Conservation (phyloP, 352 stramenopile species). For the Pythium myriotylum region DNA sequence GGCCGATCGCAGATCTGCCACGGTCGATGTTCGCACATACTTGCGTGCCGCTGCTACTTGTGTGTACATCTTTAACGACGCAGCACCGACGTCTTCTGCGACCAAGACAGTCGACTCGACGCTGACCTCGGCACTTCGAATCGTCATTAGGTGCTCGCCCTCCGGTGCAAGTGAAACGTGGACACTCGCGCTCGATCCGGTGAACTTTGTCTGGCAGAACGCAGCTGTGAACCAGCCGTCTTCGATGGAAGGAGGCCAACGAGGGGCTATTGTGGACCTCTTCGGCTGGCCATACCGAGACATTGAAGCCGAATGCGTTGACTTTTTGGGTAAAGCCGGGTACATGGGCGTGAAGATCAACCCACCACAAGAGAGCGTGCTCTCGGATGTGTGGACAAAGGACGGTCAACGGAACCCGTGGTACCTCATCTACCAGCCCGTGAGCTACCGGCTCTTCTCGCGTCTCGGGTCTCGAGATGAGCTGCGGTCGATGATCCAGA, state of each 20-base stretch:
- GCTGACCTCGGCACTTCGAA: constrained; percentile 36
- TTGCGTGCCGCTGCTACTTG: constrained; percentile 34
- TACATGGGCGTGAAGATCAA: constrained; percentile 79
- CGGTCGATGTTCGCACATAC: constrained; percentile 40
- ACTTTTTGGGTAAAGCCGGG: constrained; percentile 63
- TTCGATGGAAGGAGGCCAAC: constrained; percentile 48
- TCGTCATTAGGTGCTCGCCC: constrained; percentile 34
- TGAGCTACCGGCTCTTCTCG: constrained; percentile 64
- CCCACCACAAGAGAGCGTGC: constrained; percentile 56
- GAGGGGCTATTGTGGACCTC: constrained; percentile 65
- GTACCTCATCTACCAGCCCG: constrained; percentile 71
- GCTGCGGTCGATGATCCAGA: constrained; percentile 66
- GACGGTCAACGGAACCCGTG: constrained; percentile 59
- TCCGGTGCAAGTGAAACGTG: constrained; percentile 18
- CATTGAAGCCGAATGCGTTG: constrained; percentile 59
- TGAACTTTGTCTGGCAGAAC: constrained; percentile 72
- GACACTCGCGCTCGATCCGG: constrained; percentile 50
- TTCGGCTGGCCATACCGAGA: constrained; percentile 72
- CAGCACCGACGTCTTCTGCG: constrained; percentile 18
- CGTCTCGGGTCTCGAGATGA: constrained; percentile 54
- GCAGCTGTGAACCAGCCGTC: constrained; percentile 34
- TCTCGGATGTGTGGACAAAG: constrained; percentile 45
- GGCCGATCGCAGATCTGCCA: constrained; percentile 34
- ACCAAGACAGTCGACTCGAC: constrained; percentile 27
- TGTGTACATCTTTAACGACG: constrained; percentile 45